Percentiles rank a stretch among this genome's conserved stretches.
Conservation (phyloP, 805 yeast species). For the Ogataea populi-albae region DNA sequence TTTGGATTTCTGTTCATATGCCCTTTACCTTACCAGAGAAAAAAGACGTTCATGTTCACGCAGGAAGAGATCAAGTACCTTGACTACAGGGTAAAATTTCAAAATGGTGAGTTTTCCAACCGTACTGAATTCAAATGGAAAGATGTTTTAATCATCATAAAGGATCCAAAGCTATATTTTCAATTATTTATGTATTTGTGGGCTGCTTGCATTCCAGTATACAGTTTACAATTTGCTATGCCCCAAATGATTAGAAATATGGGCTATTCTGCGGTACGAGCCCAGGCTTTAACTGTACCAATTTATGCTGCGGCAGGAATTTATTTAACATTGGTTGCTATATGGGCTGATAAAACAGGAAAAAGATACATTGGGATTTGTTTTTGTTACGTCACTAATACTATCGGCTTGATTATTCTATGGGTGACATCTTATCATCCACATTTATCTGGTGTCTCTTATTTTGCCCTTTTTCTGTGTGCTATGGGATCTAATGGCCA, state of each 20-base stretch:
- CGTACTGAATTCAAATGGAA: slow-evolving; percentile 3
- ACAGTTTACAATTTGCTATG: slow-evolving; percentile 38
- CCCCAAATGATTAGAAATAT: slow-evolving; percentile 41
- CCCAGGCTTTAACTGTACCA: slow-evolving; percentile 44
- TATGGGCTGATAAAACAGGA: slow-evolving; percentile 28
- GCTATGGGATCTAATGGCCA: slow-evolving; percentile 34
- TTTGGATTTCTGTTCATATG: slow-evolving; percentile 33
- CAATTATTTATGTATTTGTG: slow-evolving; percentile 32
- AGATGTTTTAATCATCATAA: slow-evolving; percentile 30
- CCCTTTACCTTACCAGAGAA: slow-evolving; percentile 21
- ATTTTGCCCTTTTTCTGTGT: slow-evolving; percentile 38
- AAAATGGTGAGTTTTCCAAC: slow-evolving; percentile 3
- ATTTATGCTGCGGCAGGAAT: slow-evolving; percentile 29
- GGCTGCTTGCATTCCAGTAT: slow-evolving; percentile 35
- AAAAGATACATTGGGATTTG: slow-evolving; percentile 37
- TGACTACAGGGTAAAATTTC: slow-evolving; percentile 2
- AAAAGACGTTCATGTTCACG: neutral
- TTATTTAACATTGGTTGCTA: slow-evolving; percentile 24
- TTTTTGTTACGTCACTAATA: slow-evolving; percentile 32
- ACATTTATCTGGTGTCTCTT: slow-evolving; percentile 37
- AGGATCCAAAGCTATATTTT: slow-evolving; percentile 38
- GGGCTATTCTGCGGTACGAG: slow-evolving; percentile 38
- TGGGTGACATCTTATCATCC: slow-evolving; percentile 39
- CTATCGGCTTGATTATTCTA: slow-evolving; percentile 36
- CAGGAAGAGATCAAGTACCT: slow-evolving; percentile 3